Percentiles rank a stretch among this genome's conserved stretches.
These are phyloP conservation scores for Panicum miliaceum DNA, from an alignment of 176 grass and related monocot species.

Conservation along the genomic window DNA sequence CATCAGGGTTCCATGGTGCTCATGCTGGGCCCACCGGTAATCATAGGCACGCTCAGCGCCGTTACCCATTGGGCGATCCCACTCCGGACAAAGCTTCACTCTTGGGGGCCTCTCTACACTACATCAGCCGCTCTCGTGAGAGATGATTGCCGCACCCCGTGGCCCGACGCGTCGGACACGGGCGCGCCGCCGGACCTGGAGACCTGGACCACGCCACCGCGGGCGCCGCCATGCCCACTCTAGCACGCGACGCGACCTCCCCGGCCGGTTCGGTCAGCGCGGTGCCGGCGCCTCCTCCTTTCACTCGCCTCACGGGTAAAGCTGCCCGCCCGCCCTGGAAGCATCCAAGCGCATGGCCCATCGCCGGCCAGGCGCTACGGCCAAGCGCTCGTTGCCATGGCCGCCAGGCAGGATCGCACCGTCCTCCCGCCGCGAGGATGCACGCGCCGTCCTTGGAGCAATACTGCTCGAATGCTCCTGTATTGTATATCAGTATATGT, in stretches of 20 bases:
- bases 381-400: slow-evolving; percentile 10
- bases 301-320: neutral
- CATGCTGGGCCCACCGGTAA: neutral
- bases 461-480: neutral
- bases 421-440: neutral
- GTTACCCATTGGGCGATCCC: too few species aligned
- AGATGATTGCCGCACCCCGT: slow-evolving; percentile 7
- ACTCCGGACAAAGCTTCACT: slow-evolving; percentile 7
- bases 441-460: neutral
- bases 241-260: too few species aligned
- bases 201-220: neutral
- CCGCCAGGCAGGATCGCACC: neutral
- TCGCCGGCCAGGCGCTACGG: neutral
- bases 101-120: neutral
- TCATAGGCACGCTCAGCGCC: neutral
- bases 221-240: neutral
- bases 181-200: neutral
- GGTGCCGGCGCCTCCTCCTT: neutral
- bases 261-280: too few species aligned
- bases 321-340: neutral
- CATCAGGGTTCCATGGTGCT: neutral
- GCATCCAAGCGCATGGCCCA: neutral
- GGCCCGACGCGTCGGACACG: neutral
- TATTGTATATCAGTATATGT: too few species aligned
- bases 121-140: slow-evolving; percentile 6